These are phyloP conservation scores for Tulasnella sp. DNA, from an alignment of 768 basidiomycete species.

Conservation along the genomic window DNA sequence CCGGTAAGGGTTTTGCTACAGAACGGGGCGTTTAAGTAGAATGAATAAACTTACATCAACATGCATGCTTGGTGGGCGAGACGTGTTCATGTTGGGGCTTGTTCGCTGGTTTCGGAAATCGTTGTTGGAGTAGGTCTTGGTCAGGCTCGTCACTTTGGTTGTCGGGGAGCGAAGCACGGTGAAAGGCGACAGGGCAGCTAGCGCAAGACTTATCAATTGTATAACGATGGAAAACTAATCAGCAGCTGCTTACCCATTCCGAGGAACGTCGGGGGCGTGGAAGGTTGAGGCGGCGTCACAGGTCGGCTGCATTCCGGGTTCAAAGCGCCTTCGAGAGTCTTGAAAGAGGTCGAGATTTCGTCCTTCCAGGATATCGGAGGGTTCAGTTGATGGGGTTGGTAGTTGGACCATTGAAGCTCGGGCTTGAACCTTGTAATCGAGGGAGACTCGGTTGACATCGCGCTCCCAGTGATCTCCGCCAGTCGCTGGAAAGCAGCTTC, in stretches of 20 bases:
- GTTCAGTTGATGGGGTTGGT: constrained; percentile 6
- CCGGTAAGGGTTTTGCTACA: background rate
- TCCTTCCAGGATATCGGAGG: background rate
- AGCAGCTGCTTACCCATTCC: constrained; percentile 9
- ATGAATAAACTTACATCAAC: constrained; percentile 46
- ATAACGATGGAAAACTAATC: background rate
- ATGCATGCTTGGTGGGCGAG: constrained; percentile 78
- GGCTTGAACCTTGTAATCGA: constrained; percentile 1
- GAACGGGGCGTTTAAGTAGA: too few relatives aligned
- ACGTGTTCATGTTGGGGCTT: constrained; percentile 69
- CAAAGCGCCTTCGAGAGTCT: background rate
- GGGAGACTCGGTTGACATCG: background rate
- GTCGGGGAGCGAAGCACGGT: constrained; percentile 60
- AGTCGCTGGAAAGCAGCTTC: constrained; percentile 2
- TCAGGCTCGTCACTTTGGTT: constrained; percentile 50
- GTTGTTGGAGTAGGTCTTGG: constrained; percentile 73
- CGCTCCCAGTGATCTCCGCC: background rate
- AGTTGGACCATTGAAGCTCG: constrained; percentile 11
- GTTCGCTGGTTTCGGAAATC: constrained; percentile 74
- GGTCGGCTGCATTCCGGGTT: background rate
- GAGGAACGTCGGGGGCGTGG: constrained; percentile 13
- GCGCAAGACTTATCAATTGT: background rate
- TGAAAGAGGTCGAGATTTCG: background rate
- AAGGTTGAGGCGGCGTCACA: background rate
- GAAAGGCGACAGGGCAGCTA: constrained; percentile 39